A percentile compares a stretch with the other conserved stretches of the same genome.
phyloP scores from a whole-genome alignment of 2,329 filamentous ascomycete genomes.

The Endoconidiophora polonica region DNA sequence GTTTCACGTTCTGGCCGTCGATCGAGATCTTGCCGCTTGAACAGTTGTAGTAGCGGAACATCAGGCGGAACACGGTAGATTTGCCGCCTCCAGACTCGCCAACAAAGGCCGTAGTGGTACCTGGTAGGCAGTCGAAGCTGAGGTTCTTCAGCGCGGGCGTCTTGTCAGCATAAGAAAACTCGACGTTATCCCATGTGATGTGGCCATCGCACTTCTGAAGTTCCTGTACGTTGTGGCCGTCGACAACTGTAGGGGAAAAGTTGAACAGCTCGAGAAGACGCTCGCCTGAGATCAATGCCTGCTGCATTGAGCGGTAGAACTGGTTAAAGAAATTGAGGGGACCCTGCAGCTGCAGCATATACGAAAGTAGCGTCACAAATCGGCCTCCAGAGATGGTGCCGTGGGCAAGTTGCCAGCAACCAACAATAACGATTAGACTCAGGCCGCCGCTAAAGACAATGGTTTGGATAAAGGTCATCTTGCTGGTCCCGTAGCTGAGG shows the following conservation, averaged over 20 bases:
- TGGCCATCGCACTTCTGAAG: conserved; percentile 59
- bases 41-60: conserved; percentile 93
- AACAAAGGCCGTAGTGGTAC: conserved; percentile 88
- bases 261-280: conserved; percentile 91
- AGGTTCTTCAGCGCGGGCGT: conserved; percentile 73
- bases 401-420: conserved; percentile 58
- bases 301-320: conserved; percentile 91
- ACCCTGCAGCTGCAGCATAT: conserved; percentile 63
- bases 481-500: conserved; percentile 58
- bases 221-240: conserved; percentile 46
- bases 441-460: conserved; percentile 65
- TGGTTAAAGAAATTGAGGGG: conserved; percentile 82
- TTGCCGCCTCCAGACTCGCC: conserved; percentile 95
- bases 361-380: conserved; percentile 58
- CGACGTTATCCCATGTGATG: conserved; percentile 74
- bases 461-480: conserved; percentile 70
- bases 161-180: conserved; percentile 77
- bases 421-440: conserved; percentile 53
- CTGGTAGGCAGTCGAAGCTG: conserved; percentile 70
- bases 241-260: conserved; percentile 80
- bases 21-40: conserved; percentile 64
- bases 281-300: conserved; percentile 93
- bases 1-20: conserved; percentile 69
- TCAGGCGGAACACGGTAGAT: conserved; percentile 84
- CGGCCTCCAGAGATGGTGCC: conserved; percentile 49